Conservation (phyloP, 1,139 yeast genomes). For the Zygotorulaspora mrakii region DNA sequence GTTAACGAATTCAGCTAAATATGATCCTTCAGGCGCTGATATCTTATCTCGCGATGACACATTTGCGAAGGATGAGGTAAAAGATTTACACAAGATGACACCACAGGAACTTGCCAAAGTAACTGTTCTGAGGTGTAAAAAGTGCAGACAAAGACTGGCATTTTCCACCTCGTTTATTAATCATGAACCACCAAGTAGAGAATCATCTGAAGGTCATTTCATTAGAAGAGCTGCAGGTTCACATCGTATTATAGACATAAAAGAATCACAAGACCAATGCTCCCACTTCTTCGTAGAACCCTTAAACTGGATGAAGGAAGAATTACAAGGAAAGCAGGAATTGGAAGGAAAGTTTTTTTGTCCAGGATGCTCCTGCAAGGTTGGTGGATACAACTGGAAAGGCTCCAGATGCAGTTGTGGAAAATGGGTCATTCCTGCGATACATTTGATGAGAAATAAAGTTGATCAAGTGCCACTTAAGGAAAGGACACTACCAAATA, state of each 20-base stretch:
- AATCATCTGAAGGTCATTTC: conserved; percentile 60
- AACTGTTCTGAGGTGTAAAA: conserved; percentile 58
- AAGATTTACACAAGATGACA: conserved; percentile 31
- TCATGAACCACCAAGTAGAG: conserved; percentile 58
- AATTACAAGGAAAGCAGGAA: conserved; percentile 55
- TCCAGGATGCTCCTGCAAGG: conserved; percentile 76
- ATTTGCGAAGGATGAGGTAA: conserved; percentile 31
- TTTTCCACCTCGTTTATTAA: conserved; percentile 48
- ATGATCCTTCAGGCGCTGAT: conserved; percentile 37
- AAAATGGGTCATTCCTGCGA: conserved; percentile 91
- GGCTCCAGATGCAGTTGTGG: conserved; percentile 96
- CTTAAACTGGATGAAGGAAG: conserved; percentile 82
- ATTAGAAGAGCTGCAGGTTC: conserved; percentile 59
- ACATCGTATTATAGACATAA: conserved; percentile 51
- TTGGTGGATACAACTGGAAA: conserved; percentile 92
- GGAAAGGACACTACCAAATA: conserved; percentile 27
- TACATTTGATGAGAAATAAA: conserved; percentile 74
- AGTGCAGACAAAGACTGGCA: conserved; percentile 58
- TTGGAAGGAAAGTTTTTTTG: conserved; percentile 84
- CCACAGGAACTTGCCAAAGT: conserved; percentile 24
- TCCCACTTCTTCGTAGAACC: conserved; percentile 90
- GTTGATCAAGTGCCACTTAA: conserved; percentile 57
- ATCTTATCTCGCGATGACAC: conserved; percentile 35
- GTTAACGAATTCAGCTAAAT: conserved; percentile 39
- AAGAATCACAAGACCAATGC: conserved; percentile 57